A percentile compares a stretch with the other conserved stretches of the same genome.
Conservation (phyloP, 192 early-diverging fungal species). For the Podila epigama region DNA sequence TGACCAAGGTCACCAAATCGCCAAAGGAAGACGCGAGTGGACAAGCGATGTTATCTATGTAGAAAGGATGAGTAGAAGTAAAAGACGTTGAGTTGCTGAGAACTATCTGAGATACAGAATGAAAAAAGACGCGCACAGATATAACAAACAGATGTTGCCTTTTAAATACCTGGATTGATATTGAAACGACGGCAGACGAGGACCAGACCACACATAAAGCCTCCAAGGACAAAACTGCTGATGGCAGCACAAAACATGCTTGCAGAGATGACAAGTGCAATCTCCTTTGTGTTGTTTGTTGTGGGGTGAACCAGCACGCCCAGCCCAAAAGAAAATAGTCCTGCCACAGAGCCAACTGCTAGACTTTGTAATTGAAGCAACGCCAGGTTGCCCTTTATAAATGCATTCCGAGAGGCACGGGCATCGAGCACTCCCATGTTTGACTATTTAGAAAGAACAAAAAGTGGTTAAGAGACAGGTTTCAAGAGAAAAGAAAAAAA, state of each 20-base stretch:
- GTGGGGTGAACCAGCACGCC: slow-evolving; percentile 61
- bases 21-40: slow-evolving; percentile 78
- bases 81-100: neutral
- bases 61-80: no score
- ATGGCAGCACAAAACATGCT: slow-evolving; percentile 74
- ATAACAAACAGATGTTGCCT: neutral
- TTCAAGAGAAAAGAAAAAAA: neutral
- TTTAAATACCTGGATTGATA: slow-evolving; percentile 75
- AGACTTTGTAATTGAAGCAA: slow-evolving; percentile 79
- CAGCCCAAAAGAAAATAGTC: slow-evolving; percentile 70
- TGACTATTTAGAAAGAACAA: slow-evolving; percentile 36
- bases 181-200: slow-evolving; percentile 62
- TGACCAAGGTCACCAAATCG: slow-evolving; percentile 74
- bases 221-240: slow-evolving; percentile 75
- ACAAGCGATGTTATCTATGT: slow-evolving; percentile 76
- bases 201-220: slow-evolving; percentile 75
- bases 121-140: neutral
- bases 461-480: neutral
- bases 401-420: slow-evolving; percentile 52
- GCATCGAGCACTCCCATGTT: slow-evolving; percentile 74
- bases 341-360: slow-evolving; percentile 74
- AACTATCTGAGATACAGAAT: neutral
- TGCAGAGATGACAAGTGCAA: slow-evolving; percentile 64
- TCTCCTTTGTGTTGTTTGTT: slow-evolving; percentile 52
- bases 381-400: slow-evolving; percentile 77